Evolutionary conservation across 371 early-diverging fungal species (phyloP).

Genomic region (Lichtheimia ornata): DNA sequence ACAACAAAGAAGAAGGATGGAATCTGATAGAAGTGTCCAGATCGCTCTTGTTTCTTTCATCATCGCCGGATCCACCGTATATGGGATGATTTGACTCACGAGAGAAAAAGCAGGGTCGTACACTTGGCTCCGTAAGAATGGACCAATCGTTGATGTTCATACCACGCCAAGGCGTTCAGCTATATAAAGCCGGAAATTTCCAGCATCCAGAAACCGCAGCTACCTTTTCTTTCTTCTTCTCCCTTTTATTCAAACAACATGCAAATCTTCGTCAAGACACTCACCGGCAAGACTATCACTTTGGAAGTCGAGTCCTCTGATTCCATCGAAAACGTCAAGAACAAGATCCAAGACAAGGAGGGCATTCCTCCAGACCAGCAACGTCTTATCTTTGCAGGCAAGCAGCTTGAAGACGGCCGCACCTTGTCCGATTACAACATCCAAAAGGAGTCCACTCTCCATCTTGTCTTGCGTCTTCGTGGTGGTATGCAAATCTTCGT

Average conservation of each 20-base stretch:
- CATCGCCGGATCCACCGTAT: neutral
- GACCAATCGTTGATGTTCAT: neutral
- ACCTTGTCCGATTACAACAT: slow-evolving; percentile 59
- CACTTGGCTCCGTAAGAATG: neutral
- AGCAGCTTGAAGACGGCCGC: slow-evolving; percentile 90
- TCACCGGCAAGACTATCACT: slow-evolving; percentile 93
- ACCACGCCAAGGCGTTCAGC: neutral
- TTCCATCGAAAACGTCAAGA: slow-evolving; percentile 89
- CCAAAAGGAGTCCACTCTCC: slow-evolving; percentile 86
- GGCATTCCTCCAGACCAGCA: slow-evolving; percentile 97
- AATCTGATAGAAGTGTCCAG: no score
- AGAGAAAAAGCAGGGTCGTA: neutral
- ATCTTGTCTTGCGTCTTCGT: slow-evolving; percentile 89
- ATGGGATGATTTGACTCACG: slow-evolving; percentile 2
- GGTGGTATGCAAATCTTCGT: slow-evolving; percentile 59
- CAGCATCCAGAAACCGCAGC: neutral
- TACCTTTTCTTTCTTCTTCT: slow-evolving; percentile 5
- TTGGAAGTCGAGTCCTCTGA: slow-evolving; percentile 90
- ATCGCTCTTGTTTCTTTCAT: no score
- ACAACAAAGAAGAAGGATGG: no score
- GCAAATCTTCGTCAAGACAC: slow-evolving; percentile 67
- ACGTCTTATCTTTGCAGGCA: slow-evolving; percentile 93
- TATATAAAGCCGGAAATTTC: slow-evolving; percentile 4
- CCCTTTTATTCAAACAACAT: slow-evolving; percentile 7
- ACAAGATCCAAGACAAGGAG: slow-evolving; percentile 95